Evolutionary conservation across 495 filamentous ascomycete species (phyloP), one percentile per base, ranked within the genome.

Genomic region (Penicillium ochrochloron): DNA sequence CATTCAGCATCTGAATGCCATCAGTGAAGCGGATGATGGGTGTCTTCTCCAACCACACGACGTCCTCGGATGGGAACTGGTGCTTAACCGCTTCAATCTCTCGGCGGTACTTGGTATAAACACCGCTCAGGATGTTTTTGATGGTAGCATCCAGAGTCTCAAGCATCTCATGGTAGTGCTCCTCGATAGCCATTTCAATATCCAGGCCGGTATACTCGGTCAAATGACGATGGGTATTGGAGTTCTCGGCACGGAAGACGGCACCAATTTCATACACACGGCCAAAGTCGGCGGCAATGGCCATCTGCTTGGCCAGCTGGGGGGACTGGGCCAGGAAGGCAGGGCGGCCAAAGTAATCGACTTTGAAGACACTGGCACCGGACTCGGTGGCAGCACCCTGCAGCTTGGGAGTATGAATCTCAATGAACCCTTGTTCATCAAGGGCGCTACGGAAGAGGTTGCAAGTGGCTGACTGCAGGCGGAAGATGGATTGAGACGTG

Each of bases 201-300:
- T 98, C 94, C 60, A 98, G 85, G 62, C 94, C 94, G 14, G 92
- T 97, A 76, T 96, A 97, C 74, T 97, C 94, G 4, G 93, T 97
- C 88, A 97, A 88, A 72, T 97, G 94, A 59, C 94, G 85, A 65
- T 96, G 92, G 0, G 94, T 97, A 69, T 97, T 97, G 48, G 89
- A 92, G 78, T 97, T 97, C 80, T 97, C 93, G 2, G 94, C 94
- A 62, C 92, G 86, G 84, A 97, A 97, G 5, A 97, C 93, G 0
- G 91, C 89, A 4, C 91, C 92, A 53, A 96, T 90, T 72, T 94
- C 90, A 71, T 92, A 97, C 19, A 97, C 94, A 59, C 90, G 88
- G 70, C 92, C 88, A 65, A 94, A 88, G 55, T 95, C 94, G 52
- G 92, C 90, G 15, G 93, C 91, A 64, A 97, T 95, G 61, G 92